Evolutionary conservation across 768 basidiomycete genomes (phyloP).

Genomic region (Termitomyces sp.): DNA sequence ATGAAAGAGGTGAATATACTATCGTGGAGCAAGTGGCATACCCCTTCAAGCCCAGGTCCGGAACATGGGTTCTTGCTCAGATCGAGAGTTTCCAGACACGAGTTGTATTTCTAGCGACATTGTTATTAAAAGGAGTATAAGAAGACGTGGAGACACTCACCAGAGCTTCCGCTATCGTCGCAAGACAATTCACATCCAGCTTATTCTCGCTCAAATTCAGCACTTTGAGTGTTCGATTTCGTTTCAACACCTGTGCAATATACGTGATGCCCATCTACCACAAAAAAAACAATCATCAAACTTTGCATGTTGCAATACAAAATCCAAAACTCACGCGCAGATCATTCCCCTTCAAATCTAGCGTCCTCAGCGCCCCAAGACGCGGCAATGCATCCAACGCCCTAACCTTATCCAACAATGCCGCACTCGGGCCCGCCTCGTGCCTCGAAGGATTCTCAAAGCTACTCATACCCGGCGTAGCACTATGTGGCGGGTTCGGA

Average conservation of each 20-base stretch:
- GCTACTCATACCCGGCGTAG: slow-evolving; percentile 15
- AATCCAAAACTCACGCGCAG: slow-evolving; percentile 67
- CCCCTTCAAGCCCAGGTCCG: slow-evolving; percentile 87
- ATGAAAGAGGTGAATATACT: not conserved
- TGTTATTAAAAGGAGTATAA: not conserved
- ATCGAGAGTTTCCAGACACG: slow-evolving; percentile 90
- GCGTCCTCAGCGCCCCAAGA: slow-evolving; percentile 79
- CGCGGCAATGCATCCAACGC: slow-evolving; percentile 87
- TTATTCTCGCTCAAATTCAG: slow-evolving; percentile 94
- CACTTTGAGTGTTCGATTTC: slow-evolving; percentile 92
- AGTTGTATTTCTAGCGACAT: slow-evolving; percentile 81
- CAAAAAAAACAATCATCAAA: slow-evolving; percentile 18
- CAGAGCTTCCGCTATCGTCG: slow-evolving; percentile 82
- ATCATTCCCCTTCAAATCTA: slow-evolving; percentile 93
- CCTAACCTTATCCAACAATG: slow-evolving; percentile 82
- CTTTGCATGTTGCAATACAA: too few species aligned
- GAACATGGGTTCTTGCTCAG: slow-evolving; percentile 91
- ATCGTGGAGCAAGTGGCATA: slow-evolving; percentile 32
- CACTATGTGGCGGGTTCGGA: slow-evolving; percentile 20
- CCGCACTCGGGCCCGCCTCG: slow-evolving; percentile 60
- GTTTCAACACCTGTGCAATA: slow-evolving; percentile 92
- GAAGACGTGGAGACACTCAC: slow-evolving; percentile 39
- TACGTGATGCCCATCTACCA: slow-evolving; percentile 73
- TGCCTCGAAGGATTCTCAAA: slow-evolving; percentile 25
- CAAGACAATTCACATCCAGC: slow-evolving; percentile 78